phyloP scores from a whole-genome alignment of 257 asterid genomes.

The Lycium ferocissimum region DNA sequence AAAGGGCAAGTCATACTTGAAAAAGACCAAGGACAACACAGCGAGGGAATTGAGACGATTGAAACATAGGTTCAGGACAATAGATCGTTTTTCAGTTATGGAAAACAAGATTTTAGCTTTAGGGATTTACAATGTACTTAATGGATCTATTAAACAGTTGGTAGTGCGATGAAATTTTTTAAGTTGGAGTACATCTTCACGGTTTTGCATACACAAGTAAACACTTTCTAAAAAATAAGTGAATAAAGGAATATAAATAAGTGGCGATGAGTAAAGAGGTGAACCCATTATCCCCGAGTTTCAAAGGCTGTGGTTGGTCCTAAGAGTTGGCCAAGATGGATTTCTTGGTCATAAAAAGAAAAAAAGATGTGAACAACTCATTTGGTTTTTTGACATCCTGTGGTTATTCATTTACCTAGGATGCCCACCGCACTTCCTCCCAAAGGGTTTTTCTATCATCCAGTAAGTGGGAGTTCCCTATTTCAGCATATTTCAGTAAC shows the following conservation, averaged over 20 bases:
- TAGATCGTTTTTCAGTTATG: background rate
- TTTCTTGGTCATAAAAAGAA: too few species aligned
- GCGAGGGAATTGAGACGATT: background rate
- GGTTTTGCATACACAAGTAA: background rate
- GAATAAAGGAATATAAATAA: background rate
- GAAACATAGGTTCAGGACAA: background rate
- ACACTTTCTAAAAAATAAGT: background rate
- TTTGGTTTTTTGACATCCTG: background rate
- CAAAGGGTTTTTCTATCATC: background rate
- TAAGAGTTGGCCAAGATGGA: too few species aligned
- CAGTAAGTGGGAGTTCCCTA: background rate
- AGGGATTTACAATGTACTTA: background rate
- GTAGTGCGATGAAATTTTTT: background rate
- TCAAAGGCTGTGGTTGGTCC: too few species aligned
- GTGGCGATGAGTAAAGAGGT: background rate
- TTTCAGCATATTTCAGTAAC: background rate
- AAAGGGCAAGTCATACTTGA: slow-evolving; percentile 10
- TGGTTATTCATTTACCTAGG: background rate
- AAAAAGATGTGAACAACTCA: background rate
- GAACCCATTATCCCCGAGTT: too few species aligned
- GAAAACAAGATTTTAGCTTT: background rate
- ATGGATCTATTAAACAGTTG: background rate
- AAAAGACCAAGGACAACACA: background rate
- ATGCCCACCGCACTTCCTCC: background rate
- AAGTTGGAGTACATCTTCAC: background rate